A percentile compares a stretch with the other conserved stretches of the same genome.
Evolutionary conservation across 805 yeast species (phyloP).

Genomic region (Metschnikowia cerradonensis): DNA sequence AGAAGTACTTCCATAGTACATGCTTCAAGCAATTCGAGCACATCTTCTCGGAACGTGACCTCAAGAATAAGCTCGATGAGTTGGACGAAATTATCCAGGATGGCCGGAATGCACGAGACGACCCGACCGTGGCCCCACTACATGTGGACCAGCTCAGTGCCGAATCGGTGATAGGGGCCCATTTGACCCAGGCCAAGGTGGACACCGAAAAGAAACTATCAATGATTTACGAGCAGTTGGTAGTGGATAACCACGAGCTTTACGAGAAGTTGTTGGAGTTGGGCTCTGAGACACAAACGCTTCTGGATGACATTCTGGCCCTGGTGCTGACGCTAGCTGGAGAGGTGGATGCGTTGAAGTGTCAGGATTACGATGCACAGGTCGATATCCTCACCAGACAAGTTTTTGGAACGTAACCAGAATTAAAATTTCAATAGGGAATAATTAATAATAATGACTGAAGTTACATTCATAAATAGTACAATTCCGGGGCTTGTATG

Average conservation of each 20-base stretch:
- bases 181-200: constrained; percentile 18
- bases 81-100: constrained; percentile 45
- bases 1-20: constrained; percentile 48
- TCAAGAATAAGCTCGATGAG: constrained; percentile 41
- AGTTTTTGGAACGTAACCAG: not conserved
- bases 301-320: constrained; percentile 20
- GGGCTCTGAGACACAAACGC: constrained; percentile 18
- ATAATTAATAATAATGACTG: too few relatives aligned
- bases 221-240: constrained; percentile 35
- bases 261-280: constrained; percentile 21
- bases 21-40: constrained; percentile 50
- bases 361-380: constrained; percentile 15
- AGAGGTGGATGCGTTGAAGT: constrained; percentile 19
- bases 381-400: constrained; percentile 23
- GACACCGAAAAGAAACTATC: constrained; percentile 26
- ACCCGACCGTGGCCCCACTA: constrained; percentile 17
- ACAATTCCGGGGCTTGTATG: too few relatives aligned
- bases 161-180: constrained; percentile 31
- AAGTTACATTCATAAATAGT: too few relatives aligned
- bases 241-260: constrained; percentile 31
- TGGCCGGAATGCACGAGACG: constrained; percentile 32
- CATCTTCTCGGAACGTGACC: constrained; percentile 46
- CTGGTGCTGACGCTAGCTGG: constrained; percentile 15
- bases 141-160: constrained; percentile 30
- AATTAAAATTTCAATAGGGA: too few relatives aligned